phyloP scores from a whole-genome alignment of 306 rosid species.

The Pyrus pyrifolia region DNA sequence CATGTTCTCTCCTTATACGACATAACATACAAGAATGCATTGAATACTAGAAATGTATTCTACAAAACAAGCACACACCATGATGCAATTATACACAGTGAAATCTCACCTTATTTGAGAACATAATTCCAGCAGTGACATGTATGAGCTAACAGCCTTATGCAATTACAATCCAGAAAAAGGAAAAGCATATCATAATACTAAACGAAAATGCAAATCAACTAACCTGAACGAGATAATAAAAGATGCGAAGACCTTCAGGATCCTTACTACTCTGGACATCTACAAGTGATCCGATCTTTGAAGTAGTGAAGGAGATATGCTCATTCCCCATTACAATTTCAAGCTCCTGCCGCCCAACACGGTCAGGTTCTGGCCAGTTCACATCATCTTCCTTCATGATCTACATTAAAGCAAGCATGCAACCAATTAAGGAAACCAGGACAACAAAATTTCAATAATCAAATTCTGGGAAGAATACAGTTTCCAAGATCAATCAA shows the following conservation, averaged over 20 bases:
- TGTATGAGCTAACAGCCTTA: background rate
- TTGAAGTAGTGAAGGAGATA: constrained; percentile 91
- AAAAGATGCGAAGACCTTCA: constrained; percentile 98
- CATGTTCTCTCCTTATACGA: background rate
- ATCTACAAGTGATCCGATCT: constrained; percentile 93
- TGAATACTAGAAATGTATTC: background rate
- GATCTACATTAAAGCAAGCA: constrained; percentile 37
- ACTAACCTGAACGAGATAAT: constrained; percentile 93
- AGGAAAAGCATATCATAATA: background rate
- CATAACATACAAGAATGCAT: background rate
- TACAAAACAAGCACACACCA: background rate
- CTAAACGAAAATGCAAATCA: background rate
- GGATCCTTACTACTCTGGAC: constrained; percentile 98
- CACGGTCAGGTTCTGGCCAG: constrained; percentile 98
- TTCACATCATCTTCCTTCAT: constrained; percentile 95
- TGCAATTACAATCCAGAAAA: background rate
- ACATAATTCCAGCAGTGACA: background rate
- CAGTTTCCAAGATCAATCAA: background rate
- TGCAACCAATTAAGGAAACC: background rate
- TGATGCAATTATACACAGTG: background rate
- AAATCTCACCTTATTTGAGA: background rate
- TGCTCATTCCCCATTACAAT: constrained; percentile 98
- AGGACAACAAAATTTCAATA: background rate
- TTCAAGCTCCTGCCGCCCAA: constrained; percentile 95
- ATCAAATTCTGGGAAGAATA: background rate